Evolutionary conservation across 208 protist species (phyloP), one percentile per base, ranked within the genome.

Genomic region (Zelonia costaricensis): DNA sequence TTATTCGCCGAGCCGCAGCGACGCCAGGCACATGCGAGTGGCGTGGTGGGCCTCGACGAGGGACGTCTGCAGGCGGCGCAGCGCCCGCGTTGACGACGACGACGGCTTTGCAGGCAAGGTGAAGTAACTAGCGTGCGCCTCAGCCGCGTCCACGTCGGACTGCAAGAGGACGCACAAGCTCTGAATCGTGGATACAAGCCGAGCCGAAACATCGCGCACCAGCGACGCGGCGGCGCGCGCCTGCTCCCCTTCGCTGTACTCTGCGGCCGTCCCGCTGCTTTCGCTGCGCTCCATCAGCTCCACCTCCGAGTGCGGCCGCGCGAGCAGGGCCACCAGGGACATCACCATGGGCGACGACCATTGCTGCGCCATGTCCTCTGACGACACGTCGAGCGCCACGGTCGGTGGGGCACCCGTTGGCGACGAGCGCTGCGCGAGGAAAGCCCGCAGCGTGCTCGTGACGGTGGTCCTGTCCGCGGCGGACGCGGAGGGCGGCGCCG

Each of bases 51-150:
- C 25, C 27, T 72, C 66, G 0, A 25, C 25, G 22, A 72, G 49
- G 20, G 66, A 72, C 2, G 48, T 49, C 27, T 65, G 66, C 28
- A 72, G 66, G 49, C 57, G 66, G 35, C 66, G 56, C 16, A 72
- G 51, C 44, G 66, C 66, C 22, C 66, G 66, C 44, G 66, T 72
- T 35, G 66, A 65, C 20, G 56, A 57, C 10, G 22, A n/a, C 33
- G 45, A 28, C 31, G 62, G 20, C 23, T 57, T 62, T 2, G 63
- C 39, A 1, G 63, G 63, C 8, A 18, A 28, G 33, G 36, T 35
- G 46, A 13, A 18, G 47, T 49, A 70, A 15, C 25, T 13, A 2
- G 27, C 28, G 38, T 55, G 52, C 20, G 39, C 13, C 30, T 25
- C 63, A 10, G 55, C 22, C 9, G n/a, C 28, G 10, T 30, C 27